Conservation (phyloP, 75 land plant genomes). For the Picea sitchensis region DNA sequence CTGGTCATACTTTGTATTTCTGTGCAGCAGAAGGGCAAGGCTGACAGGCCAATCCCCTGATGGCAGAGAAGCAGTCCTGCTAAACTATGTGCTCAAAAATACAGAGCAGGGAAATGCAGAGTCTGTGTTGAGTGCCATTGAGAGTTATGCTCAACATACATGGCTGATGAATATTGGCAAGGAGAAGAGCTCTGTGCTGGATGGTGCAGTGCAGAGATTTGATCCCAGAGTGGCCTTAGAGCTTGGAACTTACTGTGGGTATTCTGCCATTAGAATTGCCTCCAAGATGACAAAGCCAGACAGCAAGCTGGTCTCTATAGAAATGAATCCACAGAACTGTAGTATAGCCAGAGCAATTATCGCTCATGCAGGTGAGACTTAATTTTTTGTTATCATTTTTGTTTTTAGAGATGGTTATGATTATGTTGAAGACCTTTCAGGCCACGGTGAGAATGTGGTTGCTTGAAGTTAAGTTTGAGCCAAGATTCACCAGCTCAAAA, state of each 20-base stretch:
- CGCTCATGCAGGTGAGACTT: constrained; percentile 19
- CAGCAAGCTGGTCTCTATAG: constrained; percentile 14
- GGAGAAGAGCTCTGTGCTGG: not conserved
- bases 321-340: constrained; percentile 14
- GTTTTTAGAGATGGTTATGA: not conserved
- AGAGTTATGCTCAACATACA: not conserved
- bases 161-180: not conserved
- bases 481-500: not conserved
- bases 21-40: not conserved
- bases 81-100: not conserved
- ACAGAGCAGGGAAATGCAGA: not conserved
- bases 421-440: too few relatives aligned
- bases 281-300: constrained; percentile 17
- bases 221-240: constrained; percentile 17
- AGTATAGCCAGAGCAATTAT: constrained; percentile 14
- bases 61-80: not conserved
- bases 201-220: constrained; percentile 6
- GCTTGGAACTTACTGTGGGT: constrained; percentile 25
- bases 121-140: not conserved
- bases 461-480: not conserved
- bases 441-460: not conserved
- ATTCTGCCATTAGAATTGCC: constrained; percentile 22
- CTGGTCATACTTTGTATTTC: not conserved
- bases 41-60: not conserved
- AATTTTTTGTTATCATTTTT: not conserved